Evolutionary conservation across 2,329 filamentous ascomycete genomes (phyloP), one percentile per base, ranked within the genome.

Genomic region (Ascomycota sp.): DNA sequence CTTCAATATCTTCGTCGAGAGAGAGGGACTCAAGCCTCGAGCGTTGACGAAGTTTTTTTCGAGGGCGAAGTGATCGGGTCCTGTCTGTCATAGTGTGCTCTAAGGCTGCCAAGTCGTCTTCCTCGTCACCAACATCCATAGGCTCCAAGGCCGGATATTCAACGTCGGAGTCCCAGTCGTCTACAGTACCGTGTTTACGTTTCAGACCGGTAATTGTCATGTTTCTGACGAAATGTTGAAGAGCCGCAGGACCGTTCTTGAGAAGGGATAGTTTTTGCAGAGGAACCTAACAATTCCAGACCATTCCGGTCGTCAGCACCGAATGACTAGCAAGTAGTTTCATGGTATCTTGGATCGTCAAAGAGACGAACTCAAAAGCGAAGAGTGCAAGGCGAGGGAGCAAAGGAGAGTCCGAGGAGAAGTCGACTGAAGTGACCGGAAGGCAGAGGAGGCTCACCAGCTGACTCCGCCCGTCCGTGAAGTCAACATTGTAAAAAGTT

Each of bases 391-490:
- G 29, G 11, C 10, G 12, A 25, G 21, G 10, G 8, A 8, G 13
- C 16, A 11, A 27, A 16, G 11, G 7, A 16, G 12, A 24, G 7
- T 6, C 24, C 2, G 4, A 7, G 24, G 31, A 32, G 3, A n/a
- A 11, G 10, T 5, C 30, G 8, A 24, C 13, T 8, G n/a, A 12
- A 9, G 7, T 16, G 13, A 9, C 8, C 3, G 29, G 13, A 30
- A 12, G 29, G n/a, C 7, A 12, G 8, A 16, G 11, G 11, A 11
- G 21, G 35, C 35, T 21, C 52, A 66, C 62, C 42, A 53, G 37
- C 35, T 61, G 52, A 39, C 55, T 41, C 33, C 54, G 51, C 21
- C 61, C 62, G 40, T 65, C 61, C 25, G 55, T 54, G 32, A 62
- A 64, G 37, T 62, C 59, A 9, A 59, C 48, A 5, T 41, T 45